Conservation (phyloP, 2,329 filamentous ascomycete genomes). For the Hymenoscyphus fraxineus region DNA sequence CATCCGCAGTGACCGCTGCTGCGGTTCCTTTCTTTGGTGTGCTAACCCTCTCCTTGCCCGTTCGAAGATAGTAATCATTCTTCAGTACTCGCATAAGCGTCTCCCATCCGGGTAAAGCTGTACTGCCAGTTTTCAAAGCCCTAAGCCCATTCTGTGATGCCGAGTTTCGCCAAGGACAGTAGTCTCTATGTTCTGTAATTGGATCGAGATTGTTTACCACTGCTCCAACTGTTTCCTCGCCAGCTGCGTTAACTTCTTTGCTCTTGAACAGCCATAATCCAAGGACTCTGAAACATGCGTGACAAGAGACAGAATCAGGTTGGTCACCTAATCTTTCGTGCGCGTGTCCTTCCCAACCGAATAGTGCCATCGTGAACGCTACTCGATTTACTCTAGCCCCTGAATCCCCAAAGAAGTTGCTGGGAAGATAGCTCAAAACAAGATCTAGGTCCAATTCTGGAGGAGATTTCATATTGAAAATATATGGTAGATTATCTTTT, state of each 20-base stretch:
- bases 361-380: slow-evolving; percentile 65
- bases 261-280: slow-evolving; percentile 93
- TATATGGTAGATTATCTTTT: slow-evolving; percentile 55
- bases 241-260: slow-evolving; percentile 58
- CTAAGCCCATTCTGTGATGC: slow-evolving; percentile 51
- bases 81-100: slow-evolving; percentile 51
- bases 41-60: slow-evolving; percentile 16
- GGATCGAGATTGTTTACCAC: slow-evolving; percentile 67
- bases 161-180: slow-evolving; percentile 75
- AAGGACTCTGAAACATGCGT: slow-evolving; percentile 80
- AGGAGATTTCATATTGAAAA: slow-evolving; percentile 55
- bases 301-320: slow-evolving; percentile 55
- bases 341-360: slow-evolving; percentile 65
- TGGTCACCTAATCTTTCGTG: slow-evolving; percentile 31
- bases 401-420: slow-evolving; percentile 48
- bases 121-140: slow-evolving; percentile 33
- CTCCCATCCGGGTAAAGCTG: slow-evolving; percentile 49
- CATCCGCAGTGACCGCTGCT: slow-evolving; percentile 10
- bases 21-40: slow-evolving; percentile 11
- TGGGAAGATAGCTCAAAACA: slow-evolving; percentile 48
- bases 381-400: slow-evolving; percentile 48
- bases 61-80: slow-evolving; percentile 47
- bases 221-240: slow-evolving; percentile 49
- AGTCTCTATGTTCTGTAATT: slow-evolving; percentile 71
- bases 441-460: slow-evolving; percentile 48